Base-by-base conservation (phyloP, 805 yeast genomes). In the Lipomyces orientalis region DNA sequence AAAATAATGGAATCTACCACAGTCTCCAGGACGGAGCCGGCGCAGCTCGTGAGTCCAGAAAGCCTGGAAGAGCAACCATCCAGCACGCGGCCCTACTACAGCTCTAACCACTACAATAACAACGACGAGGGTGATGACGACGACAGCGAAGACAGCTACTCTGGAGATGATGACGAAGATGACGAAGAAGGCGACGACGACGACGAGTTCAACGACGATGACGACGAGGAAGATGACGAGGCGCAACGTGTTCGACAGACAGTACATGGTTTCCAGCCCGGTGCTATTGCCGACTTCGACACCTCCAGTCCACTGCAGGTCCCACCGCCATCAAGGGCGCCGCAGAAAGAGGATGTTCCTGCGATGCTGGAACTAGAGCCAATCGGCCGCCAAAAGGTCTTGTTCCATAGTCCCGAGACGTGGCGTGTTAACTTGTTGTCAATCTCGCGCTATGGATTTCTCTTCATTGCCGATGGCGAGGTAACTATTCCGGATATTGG, bases 381-480 rank as follows among this genome's bases (percentile, higher is more conserved):
- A 6, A 33, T 60, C 22, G 69, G 68, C 8, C 43, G 62, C 9
- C 68, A 64, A 19, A 22, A 51, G 39, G 37, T 68, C 19, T 25
- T 54, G 14, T 39, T 68, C 16, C 54, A 14, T 31, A 34, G 37
- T 19, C 60, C 67, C 10, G 67, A 57, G 43, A 64, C 66, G 9
- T 68, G 71, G 71, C 29, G 67, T 5, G 67, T 66, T 19, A 68
- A 66, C 52, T 60, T 65, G 12, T 54, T 61, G 16, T 66, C 64
- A 8, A 34, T 52, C 25, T 62, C 67, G 19, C 60, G 56, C 16
- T 39, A 52, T 33, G 70, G 71, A 12, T 66, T 65, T 25, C 10
- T 68, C 22, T 68, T 68, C 35, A 55, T 66, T 25, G 71, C 71
- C 7, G 70, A 62, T 51, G 66, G 70, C 16, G 34, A 31, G 62